phyloP scores from a whole-genome alignment of 768 basidiomycete genomes.

The Tremella mesenterica region DNA sequence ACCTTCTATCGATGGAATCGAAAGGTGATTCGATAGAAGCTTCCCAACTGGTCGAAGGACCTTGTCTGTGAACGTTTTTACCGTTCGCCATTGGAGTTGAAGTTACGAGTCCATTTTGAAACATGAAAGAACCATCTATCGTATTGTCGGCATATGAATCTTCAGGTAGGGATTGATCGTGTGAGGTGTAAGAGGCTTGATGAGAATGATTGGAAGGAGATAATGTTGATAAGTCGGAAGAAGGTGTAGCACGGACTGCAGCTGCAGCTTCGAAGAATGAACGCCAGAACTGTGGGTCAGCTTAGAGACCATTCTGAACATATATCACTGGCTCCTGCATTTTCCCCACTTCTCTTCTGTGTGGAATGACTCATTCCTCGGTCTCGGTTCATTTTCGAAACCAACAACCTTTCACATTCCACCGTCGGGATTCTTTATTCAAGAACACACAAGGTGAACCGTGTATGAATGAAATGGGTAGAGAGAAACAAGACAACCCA shows the following conservation, averaged over 20 bases:
- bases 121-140: slow-evolving; percentile 1
- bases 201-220: not conserved
- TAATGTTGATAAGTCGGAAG: slow-evolving; percentile 50
- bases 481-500: slow-evolving; percentile 45
- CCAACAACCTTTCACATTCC: too few relatives aligned
- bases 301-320: not conserved
- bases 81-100: slow-evolving; percentile 8
- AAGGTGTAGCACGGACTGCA: slow-evolving; percentile 66
- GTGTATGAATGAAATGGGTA: not conserved
- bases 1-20: slow-evolving; percentile 49
- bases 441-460: not conserved
- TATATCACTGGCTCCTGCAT: not conserved
- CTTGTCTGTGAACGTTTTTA: slow-evolving; percentile 1
- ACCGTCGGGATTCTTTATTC: too few relatives aligned
- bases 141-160: not conserved
- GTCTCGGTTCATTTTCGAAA: too few relatives aligned
- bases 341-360: too few relatives aligned
- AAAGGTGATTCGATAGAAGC: slow-evolving; percentile 66
- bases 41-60: slow-evolving; percentile 49
- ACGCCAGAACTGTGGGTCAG: slow-evolving; percentile 70
- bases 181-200: slow-evolving; percentile 12
- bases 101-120: slow-evolving; percentile 5
- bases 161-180: slow-evolving; percentile 4
- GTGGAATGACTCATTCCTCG: too few relatives aligned
- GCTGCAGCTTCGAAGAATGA: slow-evolving; percentile 94